These are phyloP conservation scores for Choanephora cucurbitarum DNA, from an alignment of 371 early-diverging fungal species.

Conservation along the genomic window DNA sequence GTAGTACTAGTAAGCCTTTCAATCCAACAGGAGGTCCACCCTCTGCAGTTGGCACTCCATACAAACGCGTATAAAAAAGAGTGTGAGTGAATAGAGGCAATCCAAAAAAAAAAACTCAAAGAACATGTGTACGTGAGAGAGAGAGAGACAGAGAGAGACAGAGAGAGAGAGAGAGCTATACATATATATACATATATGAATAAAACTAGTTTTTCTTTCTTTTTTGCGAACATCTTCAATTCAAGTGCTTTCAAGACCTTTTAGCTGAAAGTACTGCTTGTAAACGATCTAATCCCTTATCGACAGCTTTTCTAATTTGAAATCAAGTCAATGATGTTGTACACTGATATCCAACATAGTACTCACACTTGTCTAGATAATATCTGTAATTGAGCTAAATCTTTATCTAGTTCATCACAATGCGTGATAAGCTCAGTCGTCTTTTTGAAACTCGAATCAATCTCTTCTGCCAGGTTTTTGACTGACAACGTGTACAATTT, in stretches of 20 bases:
- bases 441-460: conserved; percentile 21
- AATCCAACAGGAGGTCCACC: conserved; percentile 18
- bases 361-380: conserved; percentile 29
- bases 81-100: too few relatives aligned
- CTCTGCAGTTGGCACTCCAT: background rate
- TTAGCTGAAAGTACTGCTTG: background rate
- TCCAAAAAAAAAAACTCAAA: too few relatives aligned
- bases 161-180: too few relatives aligned
- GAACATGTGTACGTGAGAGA: too few relatives aligned
- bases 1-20: conserved; percentile 42
- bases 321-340: too few relatives aligned
- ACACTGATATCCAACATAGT: too few relatives aligned
- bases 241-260: too few relatives aligned
- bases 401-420: conserved; percentile 35
- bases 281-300: background rate
- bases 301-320: background rate
- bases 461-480: conserved; percentile 13
- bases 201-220: too few relatives aligned
- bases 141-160: too few relatives aligned
- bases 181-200: too few relatives aligned
- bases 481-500: conserved; percentile 12
- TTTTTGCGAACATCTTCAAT: too few relatives aligned
- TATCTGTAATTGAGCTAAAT: conserved; percentile 21
- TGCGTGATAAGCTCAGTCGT: conserved; percentile 26
- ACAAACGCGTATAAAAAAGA: background rate